phyloP scores from a whole-genome alignment of 148 eudicot species.

The Persicaria maculosa region DNA sequence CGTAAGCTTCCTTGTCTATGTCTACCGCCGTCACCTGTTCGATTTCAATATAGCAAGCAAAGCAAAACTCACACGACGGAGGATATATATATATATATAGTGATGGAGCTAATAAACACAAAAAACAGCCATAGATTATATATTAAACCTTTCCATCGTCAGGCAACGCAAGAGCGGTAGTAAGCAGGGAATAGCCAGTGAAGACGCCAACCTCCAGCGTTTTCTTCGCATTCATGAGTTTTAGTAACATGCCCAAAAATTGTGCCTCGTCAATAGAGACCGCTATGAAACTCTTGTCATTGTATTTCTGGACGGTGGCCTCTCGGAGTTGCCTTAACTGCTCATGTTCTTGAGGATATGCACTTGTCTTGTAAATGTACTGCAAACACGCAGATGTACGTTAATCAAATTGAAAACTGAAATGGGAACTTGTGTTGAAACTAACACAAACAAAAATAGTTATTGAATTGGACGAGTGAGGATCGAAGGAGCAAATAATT shows the following conservation, averaged over 20 bases:
- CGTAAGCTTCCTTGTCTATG: slow-evolving; percentile 22
- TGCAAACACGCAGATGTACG: background rate
- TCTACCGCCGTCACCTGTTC: slow-evolving; percentile 6
- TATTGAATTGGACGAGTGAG: no score
- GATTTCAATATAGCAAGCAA: background rate
- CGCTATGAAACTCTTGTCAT: background rate
- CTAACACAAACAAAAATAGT: no score
- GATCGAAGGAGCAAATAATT: background rate
- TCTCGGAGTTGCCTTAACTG: slow-evolving; percentile 24
- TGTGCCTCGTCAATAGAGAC: background rate
- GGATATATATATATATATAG: no score
- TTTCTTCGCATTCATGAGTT: background rate
- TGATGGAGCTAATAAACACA: no score
- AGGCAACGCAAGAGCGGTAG: slow-evolving; percentile 4
- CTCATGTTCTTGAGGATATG: slow-evolving; percentile 24
- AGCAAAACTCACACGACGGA: no score
- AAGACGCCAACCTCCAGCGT: slow-evolving; percentile 12
- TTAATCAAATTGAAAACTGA: no score
- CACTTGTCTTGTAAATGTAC: slow-evolving; percentile 29
- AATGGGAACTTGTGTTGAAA: no score
- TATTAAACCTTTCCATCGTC: slow-evolving; percentile 19
- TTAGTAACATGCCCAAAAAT: background rate
- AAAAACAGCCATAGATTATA: no score
- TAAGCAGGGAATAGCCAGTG: slow-evolving; percentile 6
- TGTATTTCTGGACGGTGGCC: slow-evolving; percentile 24